A percentile compares a stretch with the other conserved stretches of the same genome.
Conservation (phyloP, 306 rosid genomes). For the Ceratonia siliqua region DNA sequence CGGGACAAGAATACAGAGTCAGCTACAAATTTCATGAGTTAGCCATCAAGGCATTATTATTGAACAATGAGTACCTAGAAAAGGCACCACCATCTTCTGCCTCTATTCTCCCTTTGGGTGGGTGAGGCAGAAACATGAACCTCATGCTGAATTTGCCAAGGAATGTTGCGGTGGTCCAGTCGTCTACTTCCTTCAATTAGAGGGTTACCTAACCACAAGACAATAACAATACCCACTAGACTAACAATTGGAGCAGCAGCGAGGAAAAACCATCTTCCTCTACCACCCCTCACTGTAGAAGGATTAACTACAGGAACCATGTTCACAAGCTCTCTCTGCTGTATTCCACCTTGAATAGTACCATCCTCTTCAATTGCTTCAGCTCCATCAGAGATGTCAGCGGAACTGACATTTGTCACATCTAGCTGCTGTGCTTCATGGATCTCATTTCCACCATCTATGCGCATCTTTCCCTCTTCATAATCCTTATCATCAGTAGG, state of each 20-base stretch:
- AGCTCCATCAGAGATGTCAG: slow-evolving; percentile 45
- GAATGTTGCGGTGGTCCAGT: slow-evolving; percentile 27
- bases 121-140: slow-evolving; percentile 40
- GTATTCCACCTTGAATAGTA: slow-evolving; percentile 35
- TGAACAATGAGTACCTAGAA: slow-evolving; percentile 45
- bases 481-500: slow-evolving; percentile 94
- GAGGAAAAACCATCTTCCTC: slow-evolving; percentile 79
- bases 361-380: slow-evolving; percentile 48
- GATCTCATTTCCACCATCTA: slow-evolving; percentile 39
- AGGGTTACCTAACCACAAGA: slow-evolving; percentile 84
- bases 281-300: slow-evolving; percentile 46
- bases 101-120: slow-evolving; percentile 68
- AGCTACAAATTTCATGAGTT: slow-evolving; percentile 30
- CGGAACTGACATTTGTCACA: slow-evolving; percentile 48
- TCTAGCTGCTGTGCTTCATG: slow-evolving; percentile 43
- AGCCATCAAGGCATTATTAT: slow-evolving; percentile 34
- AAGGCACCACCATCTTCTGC: slow-evolving; percentile 87
- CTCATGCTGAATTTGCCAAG: slow-evolving; percentile 44
- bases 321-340: slow-evolving; percentile 27
- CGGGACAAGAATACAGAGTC: slow-evolving; percentile 29
- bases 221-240: slow-evolving; percentile 78
- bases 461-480: slow-evolving; percentile 71
- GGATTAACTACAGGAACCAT: slow-evolving; percentile 34
- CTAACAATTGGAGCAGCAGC: slow-evolving; percentile 94
- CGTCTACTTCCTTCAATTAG: slow-evolving; percentile 47